Evolutionary conservation across 2,329 filamentous ascomycete species (phyloP).

Genomic region (Diaporthe amygdali): DNA sequence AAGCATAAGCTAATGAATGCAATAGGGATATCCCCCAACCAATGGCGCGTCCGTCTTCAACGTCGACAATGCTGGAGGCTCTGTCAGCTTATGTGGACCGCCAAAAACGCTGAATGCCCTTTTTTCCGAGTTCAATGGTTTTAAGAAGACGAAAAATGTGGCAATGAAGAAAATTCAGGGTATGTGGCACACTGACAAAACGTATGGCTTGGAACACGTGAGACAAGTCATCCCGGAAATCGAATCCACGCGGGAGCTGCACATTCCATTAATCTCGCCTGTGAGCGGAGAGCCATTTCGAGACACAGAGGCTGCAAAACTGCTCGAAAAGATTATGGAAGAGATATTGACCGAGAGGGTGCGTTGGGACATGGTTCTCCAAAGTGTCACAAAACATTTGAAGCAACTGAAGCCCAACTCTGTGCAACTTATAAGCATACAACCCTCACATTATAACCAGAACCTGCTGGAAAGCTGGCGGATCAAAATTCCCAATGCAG

Average conservation of each 20-base stretch:
- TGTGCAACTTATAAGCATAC: neutral
- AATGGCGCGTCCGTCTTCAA: neutral
- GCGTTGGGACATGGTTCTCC: neutral
- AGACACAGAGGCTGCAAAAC: neutral
- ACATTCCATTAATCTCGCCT: neutral
- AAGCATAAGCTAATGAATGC: neutral
- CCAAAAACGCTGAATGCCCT: neutral
- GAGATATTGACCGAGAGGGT: neutral
- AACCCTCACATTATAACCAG: neutral
- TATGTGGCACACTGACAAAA: neutral
- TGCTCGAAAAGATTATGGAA: neutral
- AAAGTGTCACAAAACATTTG: neutral
- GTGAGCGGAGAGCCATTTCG: neutral
- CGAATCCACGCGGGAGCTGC: neutral
- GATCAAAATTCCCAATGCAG: neutral
- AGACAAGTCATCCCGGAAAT: neutral
- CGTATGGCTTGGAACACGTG: neutral
- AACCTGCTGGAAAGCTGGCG: neutral
- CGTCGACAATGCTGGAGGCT: neutral
- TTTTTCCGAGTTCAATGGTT: neutral
- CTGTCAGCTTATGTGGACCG: neutral
- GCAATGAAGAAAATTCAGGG: neutral
- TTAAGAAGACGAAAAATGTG: neutral
- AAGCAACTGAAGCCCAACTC: neutral
- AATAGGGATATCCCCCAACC: neutral